These are phyloP conservation scores for Murraya paniculata DNA, from an alignment of 345 rosid genomes.

Conservation along the genomic window DNA sequence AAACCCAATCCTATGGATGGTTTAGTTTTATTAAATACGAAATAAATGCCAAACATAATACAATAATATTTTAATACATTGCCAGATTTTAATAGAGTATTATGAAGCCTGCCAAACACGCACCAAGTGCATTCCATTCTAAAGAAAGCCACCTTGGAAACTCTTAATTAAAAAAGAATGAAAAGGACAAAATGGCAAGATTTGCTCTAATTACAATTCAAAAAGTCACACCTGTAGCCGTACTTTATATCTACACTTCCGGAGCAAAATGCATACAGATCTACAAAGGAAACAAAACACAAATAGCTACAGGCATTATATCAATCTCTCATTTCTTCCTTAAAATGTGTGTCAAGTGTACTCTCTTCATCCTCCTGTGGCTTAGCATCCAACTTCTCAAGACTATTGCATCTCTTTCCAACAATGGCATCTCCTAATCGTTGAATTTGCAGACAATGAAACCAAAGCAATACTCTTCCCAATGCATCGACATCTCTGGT, in stretches of 20 bases:
- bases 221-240: conserved; percentile 25
- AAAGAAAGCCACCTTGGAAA: neutral
- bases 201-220: conserved; percentile 35
- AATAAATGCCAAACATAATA: no score
- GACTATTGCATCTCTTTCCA: neutral
- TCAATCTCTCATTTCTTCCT: conserved; percentile 23
- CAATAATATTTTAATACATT: no score
- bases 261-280: neutral
- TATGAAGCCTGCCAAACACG: no score
- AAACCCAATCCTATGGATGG: no score
- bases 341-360: neutral
- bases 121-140: neutral
- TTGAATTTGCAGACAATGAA: conserved; percentile 32
- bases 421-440: conserved; percentile 12
- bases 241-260: conserved; percentile 21
- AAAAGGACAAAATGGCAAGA: conserved; percentile 5
- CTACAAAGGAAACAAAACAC: conserved; percentile 8
- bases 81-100: no score
- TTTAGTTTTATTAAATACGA: no score
- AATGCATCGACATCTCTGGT: conserved; percentile 42
- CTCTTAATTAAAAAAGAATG: neutral
- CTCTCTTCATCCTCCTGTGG: conserved; percentile 17
- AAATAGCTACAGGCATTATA: neutral
- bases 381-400: conserved; percentile 5
- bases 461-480: conserved; percentile 41